Conservation (phyloP, 2,329 filamentous ascomycete species). For the Colletotrichum liriopes region DNA sequence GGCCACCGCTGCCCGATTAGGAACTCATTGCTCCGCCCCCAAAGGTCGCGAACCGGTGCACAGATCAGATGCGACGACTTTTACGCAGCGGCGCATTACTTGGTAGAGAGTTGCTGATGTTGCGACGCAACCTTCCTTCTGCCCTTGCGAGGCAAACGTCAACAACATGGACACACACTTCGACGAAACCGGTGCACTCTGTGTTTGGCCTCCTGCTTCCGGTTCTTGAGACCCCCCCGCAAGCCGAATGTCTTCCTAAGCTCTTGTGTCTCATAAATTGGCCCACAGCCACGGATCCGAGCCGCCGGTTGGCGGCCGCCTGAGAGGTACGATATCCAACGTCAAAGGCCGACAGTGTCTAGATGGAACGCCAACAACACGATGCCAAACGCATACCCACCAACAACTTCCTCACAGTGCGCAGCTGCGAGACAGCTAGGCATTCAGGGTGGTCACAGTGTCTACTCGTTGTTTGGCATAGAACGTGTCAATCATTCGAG, state of each 20-base stretch:
- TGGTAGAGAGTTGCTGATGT: neutral
- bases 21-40: neutral
- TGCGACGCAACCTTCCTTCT: neutral
- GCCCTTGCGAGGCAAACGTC: neutral
- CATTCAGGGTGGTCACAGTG: neutral
- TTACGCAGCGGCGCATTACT: conserved; percentile 38
- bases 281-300: neutral
- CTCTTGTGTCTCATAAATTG: neutral
- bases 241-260: neutral
- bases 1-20: neutral
- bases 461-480: neutral
- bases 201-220: neutral
- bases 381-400: neutral
- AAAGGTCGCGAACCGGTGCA: neutral
- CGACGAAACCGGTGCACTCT: neutral
- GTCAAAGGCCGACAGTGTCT: neutral
- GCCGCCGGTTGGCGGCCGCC: neutral
- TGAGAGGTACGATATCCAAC: neutral
- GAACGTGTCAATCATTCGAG: neutral
- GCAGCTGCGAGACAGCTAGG: neutral
- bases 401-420: neutral
- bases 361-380: neutral
- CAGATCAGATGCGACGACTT: conserved; percentile 12
- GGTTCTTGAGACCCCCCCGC: neutral
- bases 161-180: neutral